Conservation (phyloP, 495 filamentous ascomycete species). For the Penicillium odoratum region DNA sequence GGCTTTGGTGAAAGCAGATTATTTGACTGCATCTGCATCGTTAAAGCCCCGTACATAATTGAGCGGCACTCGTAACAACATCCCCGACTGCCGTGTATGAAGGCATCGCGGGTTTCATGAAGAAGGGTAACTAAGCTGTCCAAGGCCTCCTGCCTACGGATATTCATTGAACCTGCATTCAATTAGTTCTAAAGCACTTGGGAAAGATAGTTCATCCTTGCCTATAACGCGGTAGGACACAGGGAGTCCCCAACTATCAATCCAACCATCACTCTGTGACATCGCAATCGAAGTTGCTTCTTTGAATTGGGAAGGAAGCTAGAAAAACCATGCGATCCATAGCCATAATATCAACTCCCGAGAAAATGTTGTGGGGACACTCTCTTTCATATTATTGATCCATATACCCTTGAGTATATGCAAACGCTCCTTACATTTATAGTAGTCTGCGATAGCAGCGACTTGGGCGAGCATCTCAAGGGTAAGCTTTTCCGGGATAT, state of each 20-base stretch:
- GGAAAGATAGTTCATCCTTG: slow-evolving; percentile 10
- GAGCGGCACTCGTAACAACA: slow-evolving; percentile 31
- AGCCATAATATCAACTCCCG: slow-evolving; percentile 39
- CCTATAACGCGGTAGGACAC: slow-evolving; percentile 27
- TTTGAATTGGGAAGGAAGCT: slow-evolving; percentile 21
- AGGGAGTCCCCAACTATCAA: slow-evolving; percentile 30
- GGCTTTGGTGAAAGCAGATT: slow-evolving; percentile 25
- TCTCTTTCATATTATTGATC: slow-evolving; percentile 29
- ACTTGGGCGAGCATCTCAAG: slow-evolving; percentile 51
- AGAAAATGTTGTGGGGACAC: slow-evolving; percentile 19
- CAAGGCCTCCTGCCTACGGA: slow-evolving; percentile 20
- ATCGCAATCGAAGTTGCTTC: slow-evolving; percentile 23
- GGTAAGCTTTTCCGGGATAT: slow-evolving; percentile 40
- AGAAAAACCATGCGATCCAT: slow-evolving; percentile 39
- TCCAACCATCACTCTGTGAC: slow-evolving; percentile 17
- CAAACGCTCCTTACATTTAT: slow-evolving; percentile 46
- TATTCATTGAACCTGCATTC: slow-evolving; percentile 22
- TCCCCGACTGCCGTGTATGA: slow-evolving; percentile 18
- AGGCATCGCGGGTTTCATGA: slow-evolving; percentile 17
- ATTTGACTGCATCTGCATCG: slow-evolving; percentile 24
- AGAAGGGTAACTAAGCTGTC: slow-evolving; percentile 12
- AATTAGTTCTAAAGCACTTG: slow-evolving; percentile 7
- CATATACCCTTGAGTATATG: slow-evolving; percentile 45
- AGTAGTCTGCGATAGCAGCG: slow-evolving; percentile 51
- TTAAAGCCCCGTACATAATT: slow-evolving; percentile 34